Percentiles rank a stretch among this genome's conserved stretches.
Conservation (phyloP, 2,329 filamentous ascomycete species). For the Penicillium crustosum region DNA sequence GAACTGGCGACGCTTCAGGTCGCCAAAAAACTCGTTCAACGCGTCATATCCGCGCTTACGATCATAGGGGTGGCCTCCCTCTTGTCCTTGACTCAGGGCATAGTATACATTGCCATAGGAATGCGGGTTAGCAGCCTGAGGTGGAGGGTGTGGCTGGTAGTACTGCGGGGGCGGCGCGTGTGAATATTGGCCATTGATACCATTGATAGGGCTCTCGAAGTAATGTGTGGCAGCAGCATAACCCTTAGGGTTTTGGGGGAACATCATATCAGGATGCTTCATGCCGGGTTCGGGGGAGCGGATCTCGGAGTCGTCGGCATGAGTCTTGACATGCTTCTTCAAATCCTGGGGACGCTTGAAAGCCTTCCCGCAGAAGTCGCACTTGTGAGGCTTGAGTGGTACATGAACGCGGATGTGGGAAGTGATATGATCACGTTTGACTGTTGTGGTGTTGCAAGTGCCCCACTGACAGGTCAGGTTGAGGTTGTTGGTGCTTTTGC, state of each 20-base stretch:
- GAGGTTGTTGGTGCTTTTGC: slow-evolving; percentile 98
- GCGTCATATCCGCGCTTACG: slow-evolving; percentile 84
- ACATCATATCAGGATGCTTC: slow-evolving; percentile 45
- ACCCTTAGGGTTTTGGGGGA: slow-evolving; percentile 41
- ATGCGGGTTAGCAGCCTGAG: slow-evolving; percentile 51
- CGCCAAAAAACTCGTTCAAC: slow-evolving; percentile 90
- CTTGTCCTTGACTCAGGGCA: slow-evolving; percentile 65
- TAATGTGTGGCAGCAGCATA: slow-evolving; percentile 54
- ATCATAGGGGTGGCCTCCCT: slow-evolving; percentile 64
- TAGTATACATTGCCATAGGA: slow-evolving; percentile 78
- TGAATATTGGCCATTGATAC: slow-evolving; percentile 44
- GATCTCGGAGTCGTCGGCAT: slow-evolving; percentile 88
- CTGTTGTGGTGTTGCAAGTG: slow-evolving; percentile 89
- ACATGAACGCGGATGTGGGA: slow-evolving; percentile 98
- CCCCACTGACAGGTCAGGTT: slow-evolving; percentile 98
- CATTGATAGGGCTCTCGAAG: slow-evolving; percentile 53
- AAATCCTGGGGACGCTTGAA: slow-evolving; percentile 99
- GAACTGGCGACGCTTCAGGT: slow-evolving; percentile 86
- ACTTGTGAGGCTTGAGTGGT: slow-evolving; percentile 98
- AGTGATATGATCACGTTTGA: slow-evolving; percentile 98
- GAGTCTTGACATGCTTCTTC: slow-evolving; percentile 99
- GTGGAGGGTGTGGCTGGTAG: slow-evolving; percentile 56
- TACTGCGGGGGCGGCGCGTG: slow-evolving; percentile 51
- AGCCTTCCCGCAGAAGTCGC: slow-evolving; percentile 96
- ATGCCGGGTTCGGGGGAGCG: slow-evolving; percentile 62